Conservation (phyloP, 2,329 filamentous ascomycete species). For the Colletotrichum camelliae region DNA sequence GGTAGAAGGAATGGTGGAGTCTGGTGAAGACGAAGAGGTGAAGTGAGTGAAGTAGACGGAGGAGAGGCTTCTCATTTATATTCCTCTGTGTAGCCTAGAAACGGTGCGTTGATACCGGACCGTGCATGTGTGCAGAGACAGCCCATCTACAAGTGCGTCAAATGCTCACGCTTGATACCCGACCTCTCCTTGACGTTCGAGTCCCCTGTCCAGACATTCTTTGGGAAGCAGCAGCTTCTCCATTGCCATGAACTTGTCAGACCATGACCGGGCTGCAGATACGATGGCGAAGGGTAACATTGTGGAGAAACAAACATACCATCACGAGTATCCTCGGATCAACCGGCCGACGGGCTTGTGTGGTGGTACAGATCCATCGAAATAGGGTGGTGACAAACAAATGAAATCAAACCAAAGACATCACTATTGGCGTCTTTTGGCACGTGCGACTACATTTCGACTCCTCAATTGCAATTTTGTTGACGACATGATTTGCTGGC, state of each 20-base stretch:
- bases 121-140: not conserved
- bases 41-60: accelerated
- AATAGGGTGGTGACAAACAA: not conserved
- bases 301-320: not conserved
- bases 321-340: not conserved
- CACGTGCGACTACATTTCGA: not conserved
- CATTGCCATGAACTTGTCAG: not conserved
- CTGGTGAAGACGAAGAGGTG: not conserved
- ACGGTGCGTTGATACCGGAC: accelerated
- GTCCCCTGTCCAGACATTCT: accelerated
- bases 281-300: not conserved
- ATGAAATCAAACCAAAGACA: not conserved
- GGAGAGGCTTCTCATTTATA: not conserved
- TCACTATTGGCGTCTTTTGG: not conserved
- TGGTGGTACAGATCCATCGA: not conserved
- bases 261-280: not conserved
- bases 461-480: not conserved
- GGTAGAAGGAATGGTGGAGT: not conserved
- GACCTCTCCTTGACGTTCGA: not conserved
- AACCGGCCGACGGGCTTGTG: not conserved
- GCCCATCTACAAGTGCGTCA: not conserved
- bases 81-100: not conserved
- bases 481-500: not conserved
- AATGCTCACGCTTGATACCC: not conserved
- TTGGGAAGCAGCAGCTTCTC: not conserved